Percentiles rank a stretch among this genome's conserved stretches.
Evolutionary conservation across 2,329 filamentous ascomycete species (phyloP).

Genomic region (Penicillium sp.): DNA sequence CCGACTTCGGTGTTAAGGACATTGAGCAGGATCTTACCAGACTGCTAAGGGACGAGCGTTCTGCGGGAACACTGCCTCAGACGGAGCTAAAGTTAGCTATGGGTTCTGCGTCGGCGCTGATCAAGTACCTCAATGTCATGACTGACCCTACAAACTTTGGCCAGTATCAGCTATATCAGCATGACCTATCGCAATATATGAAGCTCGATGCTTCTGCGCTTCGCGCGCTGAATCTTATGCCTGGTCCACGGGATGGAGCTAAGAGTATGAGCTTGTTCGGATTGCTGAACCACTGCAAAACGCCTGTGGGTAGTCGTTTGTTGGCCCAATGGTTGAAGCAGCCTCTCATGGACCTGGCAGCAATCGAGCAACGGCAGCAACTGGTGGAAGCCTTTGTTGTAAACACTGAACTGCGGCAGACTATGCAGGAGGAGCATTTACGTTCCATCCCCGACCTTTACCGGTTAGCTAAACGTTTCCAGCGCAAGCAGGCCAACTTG

Average conservation of each 20-base stretch:
- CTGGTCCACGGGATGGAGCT: constrained; percentile 86
- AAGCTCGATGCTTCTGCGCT: constrained; percentile 93
- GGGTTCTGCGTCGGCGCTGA: constrained; percentile 87
- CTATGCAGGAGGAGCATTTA: constrained; percentile 94
- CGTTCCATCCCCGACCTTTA: constrained; percentile 92
- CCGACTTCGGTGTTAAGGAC: constrained; percentile 83
- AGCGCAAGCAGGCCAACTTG: constrained; percentile 82
- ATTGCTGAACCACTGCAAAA: constrained; percentile 95
- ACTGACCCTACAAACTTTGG: constrained; percentile 94
- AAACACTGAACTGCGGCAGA: constrained; percentile 90
- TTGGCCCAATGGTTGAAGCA: constrained; percentile 97
- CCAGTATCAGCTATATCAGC: constrained; percentile 95
- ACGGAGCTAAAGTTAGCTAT: constrained; percentile 94
- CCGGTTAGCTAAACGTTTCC: constrained; percentile 89
- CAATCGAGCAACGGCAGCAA: constrained; percentile 89
- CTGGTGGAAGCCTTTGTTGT: constrained; percentile 92
- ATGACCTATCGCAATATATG: constrained; percentile 96
- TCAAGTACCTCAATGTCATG: constrained; percentile 89
- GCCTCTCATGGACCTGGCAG: constrained; percentile 83
- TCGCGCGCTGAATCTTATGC: constrained; percentile 95
- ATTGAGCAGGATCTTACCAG: constrained; percentile 93
- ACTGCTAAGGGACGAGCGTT: constrained; percentile 80
- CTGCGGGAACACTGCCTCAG: constrained; percentile 74
- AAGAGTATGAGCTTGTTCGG: constrained; percentile 98
- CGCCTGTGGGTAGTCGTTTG: constrained; percentile 83